These are phyloP conservation scores for Lodderomyces metapsilosis DNA, from an alignment of 1,139 yeast species.

Conservation along the genomic window DNA sequence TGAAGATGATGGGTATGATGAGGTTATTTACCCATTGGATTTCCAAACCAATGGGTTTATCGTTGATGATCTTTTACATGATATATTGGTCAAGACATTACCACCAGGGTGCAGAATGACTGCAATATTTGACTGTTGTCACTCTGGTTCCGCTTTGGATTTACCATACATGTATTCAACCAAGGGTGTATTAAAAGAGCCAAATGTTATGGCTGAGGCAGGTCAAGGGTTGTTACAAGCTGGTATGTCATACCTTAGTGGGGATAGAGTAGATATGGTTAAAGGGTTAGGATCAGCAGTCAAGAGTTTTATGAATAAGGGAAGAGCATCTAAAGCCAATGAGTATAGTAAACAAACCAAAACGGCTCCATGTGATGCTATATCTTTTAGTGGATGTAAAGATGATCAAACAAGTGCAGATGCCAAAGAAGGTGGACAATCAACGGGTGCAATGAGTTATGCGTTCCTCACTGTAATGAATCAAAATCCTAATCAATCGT, in stretches of 20 bases:
- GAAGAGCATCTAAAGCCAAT: slow-evolving; percentile 22
- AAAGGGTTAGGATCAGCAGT: slow-evolving; percentile 48
- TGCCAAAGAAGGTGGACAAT: slow-evolving; percentile 70
- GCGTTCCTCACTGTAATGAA: slow-evolving; percentile 75
- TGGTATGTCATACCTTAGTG: slow-evolving; percentile 68
- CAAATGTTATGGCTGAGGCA: slow-evolving; percentile 81
- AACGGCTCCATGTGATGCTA: slow-evolving; percentile 85
- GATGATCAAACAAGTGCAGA: slow-evolving; percentile 84
- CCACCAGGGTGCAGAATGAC: slow-evolving; percentile 85
- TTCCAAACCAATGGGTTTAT: slow-evolving; percentile 72
- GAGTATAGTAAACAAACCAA: slow-evolving; percentile 48
- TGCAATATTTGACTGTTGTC: slow-evolving; percentile 89
- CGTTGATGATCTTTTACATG: slow-evolving; percentile 84
- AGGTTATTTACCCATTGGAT: slow-evolving; percentile 89
- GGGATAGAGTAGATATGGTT: slow-evolving; percentile 59
- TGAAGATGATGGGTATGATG: slow-evolving; percentile 88
- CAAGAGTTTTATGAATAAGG: slow-evolving; percentile 35
- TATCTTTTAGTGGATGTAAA: slow-evolving; percentile 85
- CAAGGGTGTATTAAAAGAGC: slow-evolving; percentile 87
- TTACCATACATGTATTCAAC: slow-evolving; percentile 88
- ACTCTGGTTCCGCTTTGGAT: slow-evolving; percentile 89
- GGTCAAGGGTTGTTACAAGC: slow-evolving; percentile 75
- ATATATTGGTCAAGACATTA: slow-evolving; percentile 71
- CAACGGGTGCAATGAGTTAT: slow-evolving; percentile 95
- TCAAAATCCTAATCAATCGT: slow-evolving; percentile 70